Evolutionary conservation across 139 green algal species (phyloP), one percentile per base, ranked within the genome.

Genomic region (Ettlia oleoabundans): DNA sequence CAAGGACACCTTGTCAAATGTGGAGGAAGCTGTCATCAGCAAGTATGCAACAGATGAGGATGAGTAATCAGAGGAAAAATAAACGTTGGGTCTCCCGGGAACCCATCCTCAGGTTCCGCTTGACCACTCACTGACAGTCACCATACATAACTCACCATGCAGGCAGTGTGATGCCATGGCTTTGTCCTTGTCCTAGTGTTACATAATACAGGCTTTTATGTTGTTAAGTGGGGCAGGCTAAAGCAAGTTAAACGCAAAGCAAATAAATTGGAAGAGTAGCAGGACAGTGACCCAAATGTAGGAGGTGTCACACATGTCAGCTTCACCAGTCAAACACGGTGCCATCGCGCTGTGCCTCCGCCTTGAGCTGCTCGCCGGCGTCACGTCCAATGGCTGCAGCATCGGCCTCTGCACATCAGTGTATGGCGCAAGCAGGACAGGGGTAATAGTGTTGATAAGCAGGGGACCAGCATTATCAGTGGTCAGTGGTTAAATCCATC

Each of bases 331-430:
- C 84, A 70, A 96, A 96, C 84, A 97, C 95, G 30, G 53, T 67
- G 73, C 53, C 53, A 28, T 92, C 92, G n/a, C 87, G 86, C 2
- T 91, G 87, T 3, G 91, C 93, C 73, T 93, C 69, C n/a, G 69
- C 35, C 90, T 96, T 98, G 42, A 98, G 86, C 90, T 97, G 81
- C 69, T 92, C 84, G 38, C 95, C 95, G 18, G 92, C 91, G 41
- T 96, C 94, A 42, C 84, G 79, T 70, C 95, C 95, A 13, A 92
- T 72, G 58, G 75, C 70, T 32, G 87, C 63, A 3, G 87, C 95
- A 7, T 91, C 89, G 47, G 88, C 91, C 61, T 92, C 88, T 28
- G 71, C 47, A 66, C n/a, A n/a, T n/a, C n/a, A n/a, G n/a, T n/a
- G n/a, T n/a, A n/a, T n/a, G n/a, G n/a, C n/a, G n/a, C n/a, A n/a